Percentiles rank a stretch among this genome's conserved stretches.
These are phyloP conservation scores for Rutstroemia sp. DNA, from an alignment of 2,329 filamentous ascomycete species.

Conservation along the genomic window DNA sequence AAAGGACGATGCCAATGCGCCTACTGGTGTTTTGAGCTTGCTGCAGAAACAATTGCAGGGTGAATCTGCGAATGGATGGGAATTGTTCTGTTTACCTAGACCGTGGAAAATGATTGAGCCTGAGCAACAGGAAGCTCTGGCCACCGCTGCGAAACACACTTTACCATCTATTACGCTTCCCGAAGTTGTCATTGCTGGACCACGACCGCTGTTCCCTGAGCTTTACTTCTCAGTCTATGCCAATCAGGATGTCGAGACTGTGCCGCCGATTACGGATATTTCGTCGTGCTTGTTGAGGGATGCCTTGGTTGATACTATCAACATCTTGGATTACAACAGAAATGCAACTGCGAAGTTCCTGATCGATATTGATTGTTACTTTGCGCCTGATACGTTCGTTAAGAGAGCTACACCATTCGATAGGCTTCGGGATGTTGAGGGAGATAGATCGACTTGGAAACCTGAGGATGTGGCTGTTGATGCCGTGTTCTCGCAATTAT, in stretches of 20 bases:
- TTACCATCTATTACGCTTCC: constrained; percentile 74
- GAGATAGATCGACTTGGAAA: constrained; percentile 76
- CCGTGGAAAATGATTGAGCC: constrained; percentile 59
- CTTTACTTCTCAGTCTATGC: constrained; percentile 89
- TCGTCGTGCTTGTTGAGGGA: constrained; percentile 81
- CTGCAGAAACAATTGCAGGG: constrained; percentile 79
- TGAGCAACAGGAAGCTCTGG: constrained; percentile 53
- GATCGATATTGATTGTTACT: constrained; percentile 93
- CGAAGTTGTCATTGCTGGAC: constrained; percentile 64
- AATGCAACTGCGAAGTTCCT: constrained; percentile 79
- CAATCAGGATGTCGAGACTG: constrained; percentile 80
- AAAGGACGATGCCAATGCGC: constrained; percentile 52
- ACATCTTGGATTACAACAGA: constrained; percentile 87
- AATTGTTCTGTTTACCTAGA: constrained; percentile 59
- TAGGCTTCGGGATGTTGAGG: constrained; percentile 64
- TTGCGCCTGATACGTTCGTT: constrained; percentile 80
- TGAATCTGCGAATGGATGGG: constrained; percentile 70
- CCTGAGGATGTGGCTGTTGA: constrained; percentile 97
- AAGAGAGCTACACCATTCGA: constrained; percentile 92
- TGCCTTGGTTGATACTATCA: constrained; percentile 84
- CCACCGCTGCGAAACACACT: constrained; percentile 59
- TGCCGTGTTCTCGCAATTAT: constrained; percentile 90
- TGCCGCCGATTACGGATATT: constrained; percentile 69
- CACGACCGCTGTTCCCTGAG: constrained; percentile 78
- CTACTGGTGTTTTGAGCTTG: constrained; percentile 69